Evolutionary conservation across 495 filamentous ascomycete species (phyloP), one percentile per base, ranked within the genome.

Genomic region (Neurospora sp.): DNA sequence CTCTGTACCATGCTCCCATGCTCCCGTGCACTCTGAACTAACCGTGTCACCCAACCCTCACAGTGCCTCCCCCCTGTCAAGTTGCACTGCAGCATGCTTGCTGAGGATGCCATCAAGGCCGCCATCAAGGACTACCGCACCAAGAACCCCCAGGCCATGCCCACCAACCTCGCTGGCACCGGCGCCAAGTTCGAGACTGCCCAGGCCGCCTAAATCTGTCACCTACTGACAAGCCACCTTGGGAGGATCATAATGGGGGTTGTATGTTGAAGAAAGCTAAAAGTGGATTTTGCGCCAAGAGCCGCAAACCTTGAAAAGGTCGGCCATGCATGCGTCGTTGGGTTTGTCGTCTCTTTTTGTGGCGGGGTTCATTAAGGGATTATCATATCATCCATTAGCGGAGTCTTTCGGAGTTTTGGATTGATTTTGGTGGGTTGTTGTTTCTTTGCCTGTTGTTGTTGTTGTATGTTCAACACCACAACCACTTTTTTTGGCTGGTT

Each of bases 31-130:
- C 35, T 40, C 14, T 27, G 11, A 61, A 61, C 70, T 74, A 18
- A 73, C 70, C 37, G 40, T 40, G 18, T 20, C 53, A 61, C 53
- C 46, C n/a, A 20, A 10, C 44, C 1, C 44, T 1, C 38, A 5
- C 41, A 79, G 75, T 97, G 96, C 78, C 83, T 96, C 76, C 96
- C 96, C 16, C 96, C 96, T 48, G 96, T 99, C 69, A 99, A 99
- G 84, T 82, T 98, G 39, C 96, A 99, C 84, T 99, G 96, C 88
- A 98, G 94, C 73, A 97, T 99, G 93, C 90, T 99, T 73, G 96
- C 96, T 37, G 96, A 99, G 84, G 95, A 99, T 81, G 96, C 96
- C 73, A 98, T 99, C 88, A 98, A 98, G 84, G 95, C 93, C n/a
- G 96, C 96, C 73, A 98, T 98, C 82, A 91, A 90, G 71, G 95